Evolutionary conservation across 139 green algal species (phyloP).

Genomic region (Auxenochlorella protothecoides): DNA sequence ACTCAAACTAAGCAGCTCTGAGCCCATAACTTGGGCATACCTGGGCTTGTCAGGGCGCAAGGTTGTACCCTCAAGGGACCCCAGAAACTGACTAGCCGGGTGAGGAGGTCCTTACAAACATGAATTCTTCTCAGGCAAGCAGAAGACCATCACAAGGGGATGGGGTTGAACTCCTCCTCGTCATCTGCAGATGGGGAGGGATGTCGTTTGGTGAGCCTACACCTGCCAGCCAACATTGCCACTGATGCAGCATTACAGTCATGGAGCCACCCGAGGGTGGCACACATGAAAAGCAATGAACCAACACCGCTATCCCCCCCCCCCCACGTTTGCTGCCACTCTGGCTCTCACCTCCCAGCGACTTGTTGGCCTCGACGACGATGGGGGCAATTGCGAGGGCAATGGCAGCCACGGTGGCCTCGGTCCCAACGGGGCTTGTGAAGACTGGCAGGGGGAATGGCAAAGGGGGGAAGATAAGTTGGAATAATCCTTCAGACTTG

Average conservation of each 20-base stretch:
- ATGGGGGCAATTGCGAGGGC: constrained; percentile 57
- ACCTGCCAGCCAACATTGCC: no score
- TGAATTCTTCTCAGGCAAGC: no score
- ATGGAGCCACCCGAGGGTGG: background rate
- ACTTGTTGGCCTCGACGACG: constrained; percentile 67
- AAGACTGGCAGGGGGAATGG: constrained; percentile 45
- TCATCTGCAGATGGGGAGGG: background rate
- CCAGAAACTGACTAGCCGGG: no score
- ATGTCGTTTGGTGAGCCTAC: background rate
- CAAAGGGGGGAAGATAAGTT: no score
- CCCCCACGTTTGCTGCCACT: background rate
- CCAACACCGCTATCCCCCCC: background rate
- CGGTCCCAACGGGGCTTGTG: constrained; percentile 66
- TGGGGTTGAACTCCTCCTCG: constrained; percentile 19
- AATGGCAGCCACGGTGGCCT: constrained; percentile 56
- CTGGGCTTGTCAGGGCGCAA: no score
- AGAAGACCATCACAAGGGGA: constrained; percentile 21
- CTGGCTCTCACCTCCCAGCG: constrained; percentile 17
- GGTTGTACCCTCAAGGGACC: no score
- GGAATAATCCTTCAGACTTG: no score
- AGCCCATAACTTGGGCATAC: no score
- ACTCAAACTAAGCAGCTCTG: no score
- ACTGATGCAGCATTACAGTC: background rate
- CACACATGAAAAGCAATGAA: background rate
- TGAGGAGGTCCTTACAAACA: no score